Percentiles rank a stretch among this genome's conserved stretches.
Evolutionary conservation across 805 yeast genomes (phyloP).

Genomic region (Sugiyamaella floridensis): DNA sequence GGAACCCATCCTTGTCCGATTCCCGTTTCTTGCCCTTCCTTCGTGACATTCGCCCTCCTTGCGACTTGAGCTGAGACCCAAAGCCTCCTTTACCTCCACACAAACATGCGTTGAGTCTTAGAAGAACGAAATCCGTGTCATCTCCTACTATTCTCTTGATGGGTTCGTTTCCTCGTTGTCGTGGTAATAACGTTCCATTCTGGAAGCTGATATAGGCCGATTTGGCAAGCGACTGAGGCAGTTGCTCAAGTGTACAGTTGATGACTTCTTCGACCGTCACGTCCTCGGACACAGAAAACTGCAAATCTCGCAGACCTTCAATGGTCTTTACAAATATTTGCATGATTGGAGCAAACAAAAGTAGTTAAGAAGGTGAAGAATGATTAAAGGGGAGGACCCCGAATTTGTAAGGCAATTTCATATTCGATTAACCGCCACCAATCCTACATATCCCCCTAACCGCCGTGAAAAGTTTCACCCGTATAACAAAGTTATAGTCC

Average conservation of each 20-base stretch:
- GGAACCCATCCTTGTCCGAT: constrained; percentile 31
- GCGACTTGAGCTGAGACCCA: constrained; percentile 37
- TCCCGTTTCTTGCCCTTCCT: constrained; percentile 17
- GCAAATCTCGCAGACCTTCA: constrained; percentile 2
- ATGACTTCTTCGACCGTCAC: not conserved
- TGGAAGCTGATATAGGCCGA: constrained; percentile 1
- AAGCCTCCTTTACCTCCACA: constrained; percentile 52
- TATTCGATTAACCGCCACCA: not conserved
- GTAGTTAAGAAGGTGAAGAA: not conserved
- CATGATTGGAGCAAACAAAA: not conserved
- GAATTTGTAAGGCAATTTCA: not conserved
- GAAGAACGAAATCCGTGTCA: not conserved
- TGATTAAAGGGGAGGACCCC: not conserved
- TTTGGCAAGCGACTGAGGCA: constrained; percentile 1
- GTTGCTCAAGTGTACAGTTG: not conserved
- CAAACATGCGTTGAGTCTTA: constrained; percentile 25
- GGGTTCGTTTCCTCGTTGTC: not conserved
- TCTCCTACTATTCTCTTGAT: not conserved
- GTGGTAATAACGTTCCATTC: not conserved
- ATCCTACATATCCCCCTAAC: not conserved
- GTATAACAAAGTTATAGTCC: not conserved
- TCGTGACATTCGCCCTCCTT: constrained; percentile 35
- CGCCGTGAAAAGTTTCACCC: not conserved
- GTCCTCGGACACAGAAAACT: not conserved
- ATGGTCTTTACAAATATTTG: constrained; percentile 6